Base-by-base conservation (phyloP, 768 basidiomycete genomes). In the Pleurotus ostreatus region DNA sequence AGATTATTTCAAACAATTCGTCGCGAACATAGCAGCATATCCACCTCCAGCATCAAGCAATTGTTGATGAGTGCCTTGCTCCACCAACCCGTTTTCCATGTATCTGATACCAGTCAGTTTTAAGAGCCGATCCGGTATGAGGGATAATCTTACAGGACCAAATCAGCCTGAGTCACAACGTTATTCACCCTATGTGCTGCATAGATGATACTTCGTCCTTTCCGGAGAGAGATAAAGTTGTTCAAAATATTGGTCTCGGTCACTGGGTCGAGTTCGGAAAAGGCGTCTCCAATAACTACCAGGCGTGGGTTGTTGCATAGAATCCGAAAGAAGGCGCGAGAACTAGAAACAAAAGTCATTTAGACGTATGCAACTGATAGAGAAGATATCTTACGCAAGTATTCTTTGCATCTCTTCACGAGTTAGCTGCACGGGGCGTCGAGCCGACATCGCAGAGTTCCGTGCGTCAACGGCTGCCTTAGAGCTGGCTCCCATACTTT, bases 201-300 rank as follows among this genome's bases (percentile, higher is more conserved):
- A 43, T 83, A 74, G 11, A 86, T 67, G 66, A 81, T 72, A 0
- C 82, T 85, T 66, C 78, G 83, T 1, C 78, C 81, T 11, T 67
- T 62, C 4, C 78, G 71, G 23, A 63, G 59, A 1, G 63, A 60
- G 3, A 70, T 66, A 34, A 84, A 64, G 8, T 68, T 66, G 13
- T 71, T 60, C 52, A 83, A 74, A 9, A 85, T 68, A 1, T 74
- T 67, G 12, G 71, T 73, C 63, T 87, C 85, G 0, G 74, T 78
- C 44, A 78, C 66, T 7, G 85, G 75, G 52, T 86, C 85, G 40
- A 85, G 60, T 2, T 80, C 76, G 0, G 82, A 81, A 39, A 75
- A 83, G 0, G 84, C 82, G 62, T 86, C 84, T 58, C 86, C 85
- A 2, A 80, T 74, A 2, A 80, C 73, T 15, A 84, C 67, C 9